A percentile compares a stretch with the other conserved stretches of the same genome.
Evolutionary conservation across 805 yeast genomes (phyloP).

Genomic region (Zygosaccharomyces pseudorouxii): DNA sequence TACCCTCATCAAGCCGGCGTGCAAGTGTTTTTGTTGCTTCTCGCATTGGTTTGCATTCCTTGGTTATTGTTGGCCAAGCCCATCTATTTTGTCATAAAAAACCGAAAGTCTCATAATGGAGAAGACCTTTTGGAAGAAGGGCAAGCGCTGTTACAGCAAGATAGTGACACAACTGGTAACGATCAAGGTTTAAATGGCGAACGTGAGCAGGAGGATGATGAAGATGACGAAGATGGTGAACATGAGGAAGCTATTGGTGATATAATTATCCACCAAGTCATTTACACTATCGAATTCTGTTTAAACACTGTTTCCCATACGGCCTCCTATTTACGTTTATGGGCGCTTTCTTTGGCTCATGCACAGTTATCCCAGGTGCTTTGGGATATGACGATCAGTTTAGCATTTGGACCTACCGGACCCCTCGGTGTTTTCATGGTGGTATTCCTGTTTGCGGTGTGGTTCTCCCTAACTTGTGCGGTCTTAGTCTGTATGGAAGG

Average conservation of each 20-base stretch:
- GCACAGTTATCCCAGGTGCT: constrained; percentile 71
- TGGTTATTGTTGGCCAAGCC: constrained; percentile 67
- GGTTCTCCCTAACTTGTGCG: constrained; percentile 67
- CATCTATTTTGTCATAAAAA: constrained; percentile 40
- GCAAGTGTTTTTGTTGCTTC: constrained; percentile 51
- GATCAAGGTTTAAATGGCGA: constrained; percentile 11
- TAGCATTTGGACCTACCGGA: constrained; percentile 56
- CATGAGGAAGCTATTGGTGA: constrained; percentile 47
- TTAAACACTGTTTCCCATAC: constrained; percentile 76
- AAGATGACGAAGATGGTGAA: constrained; percentile 42
- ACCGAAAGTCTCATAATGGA: constrained; percentile 14
- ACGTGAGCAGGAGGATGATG: constrained; percentile 13
- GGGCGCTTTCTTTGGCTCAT: constrained; percentile 78
- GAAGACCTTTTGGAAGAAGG: constrained; percentile 20
- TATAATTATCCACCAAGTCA: constrained; percentile 71
- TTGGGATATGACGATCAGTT: constrained; percentile 71
- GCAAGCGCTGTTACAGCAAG: constrained; percentile 22
- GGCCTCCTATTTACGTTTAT: constrained; percentile 69
- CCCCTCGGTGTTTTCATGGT: constrained; percentile 52
- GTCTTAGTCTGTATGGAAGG: constrained; percentile 77
- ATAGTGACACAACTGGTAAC: constrained; percentile 6
- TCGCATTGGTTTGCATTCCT: constrained; percentile 70
- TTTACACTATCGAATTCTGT: constrained; percentile 76
- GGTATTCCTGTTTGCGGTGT: constrained; percentile 61
- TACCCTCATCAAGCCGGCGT: constrained; percentile 61